Evolutionary conservation across 257 asterid genomes (phyloP), one percentile per base, ranked within the genome.

Genomic region (Rehmannia glutinosa): DNA sequence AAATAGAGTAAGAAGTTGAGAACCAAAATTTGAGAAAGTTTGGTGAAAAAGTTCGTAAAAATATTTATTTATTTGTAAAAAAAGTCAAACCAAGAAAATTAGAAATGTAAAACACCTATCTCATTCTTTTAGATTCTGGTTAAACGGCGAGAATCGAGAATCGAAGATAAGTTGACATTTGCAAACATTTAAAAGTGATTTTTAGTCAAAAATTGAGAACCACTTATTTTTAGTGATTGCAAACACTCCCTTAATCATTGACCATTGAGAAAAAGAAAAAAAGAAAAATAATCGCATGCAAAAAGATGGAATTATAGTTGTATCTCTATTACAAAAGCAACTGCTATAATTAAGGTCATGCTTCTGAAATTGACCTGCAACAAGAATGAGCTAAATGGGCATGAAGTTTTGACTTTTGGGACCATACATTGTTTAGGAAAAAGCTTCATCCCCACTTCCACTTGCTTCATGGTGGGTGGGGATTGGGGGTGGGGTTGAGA

Each of bases 361-460:
- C 10, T 54, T 56, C 21, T 56, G 39, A 32, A 55, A 17, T 30
- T 56, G 63, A 56, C 63, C 12, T 30, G n/a, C 27, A n/a, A n/a
- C 45, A 32, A 17, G 43, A 1, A 27, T 55, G 6, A 55, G 42
- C 23, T 28, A 28, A 6, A 11, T 9, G 3, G 21, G 41, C 53
- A 36, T 24, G 60, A 23, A 12, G 43, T 23, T 42, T 46, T 30
- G 58, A 46, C 60, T 55, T 62, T 63, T 71, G 63, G 76, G 55
- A 70, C 64, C 70, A 61, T 23, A 38, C 46, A 50, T 38, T 24
- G 39, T 60, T 54, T 62, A 60, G 65, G 43, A 49, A 47, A 35
- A 55, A 12, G 53, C 30, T 46, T 25, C 54, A 32, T 27, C 17
- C 43, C 47, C 68, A 41, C 70, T 23, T n/a, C 55, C 57, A 47